Percentiles rank a stretch among this genome's conserved stretches.
Conservation (phyloP, 192 early-diverging fungal species). For the Rhizophagus prolifer region DNA sequence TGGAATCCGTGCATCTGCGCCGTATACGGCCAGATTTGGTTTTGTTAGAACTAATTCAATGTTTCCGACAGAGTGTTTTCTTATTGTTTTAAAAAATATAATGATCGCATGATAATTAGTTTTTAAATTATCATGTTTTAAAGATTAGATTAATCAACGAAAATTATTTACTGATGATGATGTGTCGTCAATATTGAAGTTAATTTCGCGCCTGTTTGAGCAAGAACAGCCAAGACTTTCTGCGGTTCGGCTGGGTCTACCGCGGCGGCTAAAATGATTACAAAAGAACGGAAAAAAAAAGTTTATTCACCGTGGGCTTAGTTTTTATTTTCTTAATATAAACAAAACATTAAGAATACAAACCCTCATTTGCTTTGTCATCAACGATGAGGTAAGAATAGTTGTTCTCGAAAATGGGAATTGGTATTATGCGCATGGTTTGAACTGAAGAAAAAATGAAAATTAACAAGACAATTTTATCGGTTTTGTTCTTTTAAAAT, state of each 20-base stretch:
- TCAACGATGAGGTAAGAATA: conserved; percentile 86
- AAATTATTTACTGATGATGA: conserved; percentile 73
- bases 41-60: conserved; percentile 54
- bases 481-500: not conserved
- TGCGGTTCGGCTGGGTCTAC: conserved; percentile 85
- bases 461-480: not conserved
- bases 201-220: conserved; percentile 59
- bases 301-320: not conserved
- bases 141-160: not conserved
- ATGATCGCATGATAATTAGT: too few species aligned
- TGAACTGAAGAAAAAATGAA: not conserved
- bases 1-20: conserved; percentile 85
- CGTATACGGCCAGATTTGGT: conserved; percentile 74
- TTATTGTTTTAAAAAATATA: not conserved
- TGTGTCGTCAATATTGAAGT: conserved; percentile 78
- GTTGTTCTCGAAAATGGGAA: conserved; percentile 69
- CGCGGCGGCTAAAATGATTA: conserved; percentile 48
- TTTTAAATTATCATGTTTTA: too few species aligned
- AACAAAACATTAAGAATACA: not conserved
- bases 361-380: conserved; percentile 54
- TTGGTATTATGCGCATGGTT: conserved; percentile 61
- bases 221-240: conserved; percentile 63
- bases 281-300: not conserved
- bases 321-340: not conserved
- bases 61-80: conserved; percentile 77